Evolutionary conservation across 1,139 yeast species (phyloP), one percentile per base, ranked within the genome.

Genomic region (Kodamaea alishanica): DNA sequence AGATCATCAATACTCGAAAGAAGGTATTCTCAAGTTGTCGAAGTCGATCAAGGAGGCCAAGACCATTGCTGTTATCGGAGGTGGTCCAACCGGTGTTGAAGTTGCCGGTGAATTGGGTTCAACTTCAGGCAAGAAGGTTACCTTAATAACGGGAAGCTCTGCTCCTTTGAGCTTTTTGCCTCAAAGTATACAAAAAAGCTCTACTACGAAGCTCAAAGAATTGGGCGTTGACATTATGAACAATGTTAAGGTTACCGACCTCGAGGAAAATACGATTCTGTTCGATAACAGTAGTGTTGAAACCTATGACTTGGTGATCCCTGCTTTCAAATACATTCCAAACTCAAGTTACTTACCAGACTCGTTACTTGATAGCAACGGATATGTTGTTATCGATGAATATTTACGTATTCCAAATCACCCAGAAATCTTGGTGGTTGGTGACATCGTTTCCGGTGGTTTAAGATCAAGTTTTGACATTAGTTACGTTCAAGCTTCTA

Each of bases 11-110:
- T 32, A 35, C 6, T 46, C 60, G 6, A 39, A 46, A 20, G 41
- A 47, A 3, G 44, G 49, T 1, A 30, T 61, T 22, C 45, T 51
- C 32, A 36, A 45, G 8, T 44, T 58, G 24, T 34, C 49, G 4
- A 27, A 40, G 5, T 31, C 44, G 10, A 45, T 63, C 20, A 50
- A 54, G 35, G 4, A 36, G 2, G 59, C 68, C 7, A 42, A 51
- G 12, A 38, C 43, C 5, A 56, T 68, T 28, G 70, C 69, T 2
- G 50, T 68, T 4, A 42, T 67, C 26, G 74, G 74, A 2, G 73
- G 68, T 23, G 73, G 73, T 5, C 47, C 65, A 8, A 63, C 73
- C 6, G 73, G 73, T n/a, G 68, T 65, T 15, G 73, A 68, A 46
- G 44, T 55, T 6, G 63, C 67, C 6, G 70, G 67, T 4, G 73